Evolutionary conservation across 768 basidiomycete species (phyloP).

Genomic region (Macrolepiota albuminosa): DNA sequence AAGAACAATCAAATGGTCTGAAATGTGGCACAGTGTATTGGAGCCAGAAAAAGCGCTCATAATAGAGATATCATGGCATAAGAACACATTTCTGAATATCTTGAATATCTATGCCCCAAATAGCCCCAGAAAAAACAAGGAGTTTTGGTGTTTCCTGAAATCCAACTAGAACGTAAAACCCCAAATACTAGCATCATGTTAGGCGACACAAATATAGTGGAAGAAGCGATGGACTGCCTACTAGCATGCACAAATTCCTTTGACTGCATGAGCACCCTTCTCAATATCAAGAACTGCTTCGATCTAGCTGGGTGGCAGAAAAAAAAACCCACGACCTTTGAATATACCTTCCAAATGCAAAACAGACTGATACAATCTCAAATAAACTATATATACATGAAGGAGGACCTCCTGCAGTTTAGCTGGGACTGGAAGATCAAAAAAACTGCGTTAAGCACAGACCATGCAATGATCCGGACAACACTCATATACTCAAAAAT

Average conservation of each 20-base stretch:
- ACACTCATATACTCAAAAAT: rapidly evolving
- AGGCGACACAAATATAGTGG: conserved; percentile 38
- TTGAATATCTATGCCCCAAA: background rate
- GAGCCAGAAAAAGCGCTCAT: conserved; percentile 20
- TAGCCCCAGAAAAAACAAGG: background rate
- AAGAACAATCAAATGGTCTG: conserved; percentile 12
- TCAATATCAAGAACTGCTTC: background rate
- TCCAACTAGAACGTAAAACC: no score
- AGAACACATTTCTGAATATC: background rate
- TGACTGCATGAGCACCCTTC: no score
- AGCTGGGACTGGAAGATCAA: background rate
- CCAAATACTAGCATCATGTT: conserved; percentile 23
- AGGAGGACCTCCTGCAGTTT: no score
- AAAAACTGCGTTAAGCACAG: background rate
- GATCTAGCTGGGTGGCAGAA: conserved; percentile 1
- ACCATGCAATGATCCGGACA: background rate
- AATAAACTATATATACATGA: conserved; percentile 9
- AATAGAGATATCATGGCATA: conserved; percentile 12
- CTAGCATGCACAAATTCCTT: conserved; percentile 15
- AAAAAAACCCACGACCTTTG: background rate
- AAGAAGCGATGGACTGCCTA: conserved; percentile 31
- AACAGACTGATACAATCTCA: background rate
- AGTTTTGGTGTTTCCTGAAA: background rate
- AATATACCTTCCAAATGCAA: background rate
- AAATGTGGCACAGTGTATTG: conserved; percentile 23